Evolutionary conservation across 352 stramenopile genomes (phyloP).

Genomic region (Globisporangium lucens): DNA sequence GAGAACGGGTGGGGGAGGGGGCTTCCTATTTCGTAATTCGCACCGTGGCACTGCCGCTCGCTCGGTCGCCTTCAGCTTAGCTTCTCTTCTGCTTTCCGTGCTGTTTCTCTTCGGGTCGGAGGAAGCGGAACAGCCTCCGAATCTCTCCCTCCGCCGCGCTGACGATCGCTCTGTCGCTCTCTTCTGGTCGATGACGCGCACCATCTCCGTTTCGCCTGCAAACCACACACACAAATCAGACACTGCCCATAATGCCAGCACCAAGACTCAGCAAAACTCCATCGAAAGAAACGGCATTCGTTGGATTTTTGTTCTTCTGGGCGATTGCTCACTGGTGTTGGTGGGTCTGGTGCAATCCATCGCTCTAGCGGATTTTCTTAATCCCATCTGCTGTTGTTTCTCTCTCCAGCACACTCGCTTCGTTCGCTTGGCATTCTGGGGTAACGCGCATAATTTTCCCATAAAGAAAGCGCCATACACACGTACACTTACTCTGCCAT

Average conservation of each 20-base stretch:
- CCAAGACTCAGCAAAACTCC: not conserved
- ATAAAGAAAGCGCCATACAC: not conserved
- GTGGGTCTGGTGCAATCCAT: not conserved
- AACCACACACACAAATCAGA: not conserved
- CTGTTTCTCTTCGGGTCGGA: conserved; percentile 1
- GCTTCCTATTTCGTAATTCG: not conserved
- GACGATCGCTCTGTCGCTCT: not conserved
- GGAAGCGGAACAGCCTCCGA: conserved; percentile 2
- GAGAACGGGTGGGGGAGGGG: not conserved
- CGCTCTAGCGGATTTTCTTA: not conserved
- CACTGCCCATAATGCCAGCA: not conserved
- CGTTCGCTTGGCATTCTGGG: not conserved
- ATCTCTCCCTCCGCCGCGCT: not conserved
- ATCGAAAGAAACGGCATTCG: conserved; percentile 11
- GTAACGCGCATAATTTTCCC: not conserved
- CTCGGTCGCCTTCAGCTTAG: not conserved
- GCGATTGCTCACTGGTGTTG: not conserved
- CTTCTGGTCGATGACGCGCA: conserved; percentile 6
- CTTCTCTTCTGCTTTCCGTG: not conserved
- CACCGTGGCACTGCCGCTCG: not conserved
- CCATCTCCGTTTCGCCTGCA: conserved; percentile 8
- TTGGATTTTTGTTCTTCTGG: conserved; percentile 1
- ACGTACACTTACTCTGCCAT: not conserved
- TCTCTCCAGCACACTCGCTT: not conserved
- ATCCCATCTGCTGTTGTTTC: not conserved